These are phyloP conservation scores for Chalciporus pseudorubinellus DNA, from an alignment of 768 basidiomycete genomes.

Conservation along the genomic window DNA sequence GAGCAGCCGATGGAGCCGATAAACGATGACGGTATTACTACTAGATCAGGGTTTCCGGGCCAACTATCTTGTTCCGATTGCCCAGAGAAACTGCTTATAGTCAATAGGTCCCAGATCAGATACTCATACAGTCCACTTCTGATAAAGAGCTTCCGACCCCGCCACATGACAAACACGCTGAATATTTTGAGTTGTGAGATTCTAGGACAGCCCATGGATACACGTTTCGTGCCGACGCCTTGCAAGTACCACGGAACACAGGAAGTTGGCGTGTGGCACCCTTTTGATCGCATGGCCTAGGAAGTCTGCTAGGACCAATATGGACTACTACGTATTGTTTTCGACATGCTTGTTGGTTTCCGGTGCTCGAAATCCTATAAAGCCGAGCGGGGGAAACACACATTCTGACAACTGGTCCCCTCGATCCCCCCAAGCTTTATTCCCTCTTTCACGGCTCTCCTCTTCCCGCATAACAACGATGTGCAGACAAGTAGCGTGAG, in stretches of 20 bases:
- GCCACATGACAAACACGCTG: constrained; percentile 34
- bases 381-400: constrained; percentile 11
- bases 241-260: constrained; percentile 24
- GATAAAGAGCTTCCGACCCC: constrained; percentile 26
- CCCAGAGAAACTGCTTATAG: constrained; percentile 26
- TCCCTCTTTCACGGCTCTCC: not conserved
- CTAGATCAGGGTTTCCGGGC: constrained; percentile 22
- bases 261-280: constrained; percentile 28
- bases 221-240: constrained; percentile 10
- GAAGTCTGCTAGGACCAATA: constrained; percentile 27
- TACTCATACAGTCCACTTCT: constrained; percentile 16
- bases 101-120: constrained; percentile 18
- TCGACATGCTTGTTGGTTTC: constrained; percentile 25
- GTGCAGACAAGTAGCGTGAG: constrained; percentile 79
- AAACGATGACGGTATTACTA: constrained; percentile 15
- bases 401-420: not conserved
- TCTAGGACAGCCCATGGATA: constrained; percentile 19
- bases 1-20: constrained; percentile 22
- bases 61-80: constrained; percentile 24
- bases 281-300: constrained; percentile 20
- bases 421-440: constrained; percentile 16
- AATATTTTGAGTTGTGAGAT: constrained; percentile 15
- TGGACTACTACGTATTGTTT: constrained; percentile 29
- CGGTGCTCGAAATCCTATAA: constrained; percentile 29
- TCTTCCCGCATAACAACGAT: constrained; percentile 35